These are phyloP conservation scores for Boletus rex-veris DNA, from an alignment of 768 basidiomycete genomes.

Conservation along the genomic window DNA sequence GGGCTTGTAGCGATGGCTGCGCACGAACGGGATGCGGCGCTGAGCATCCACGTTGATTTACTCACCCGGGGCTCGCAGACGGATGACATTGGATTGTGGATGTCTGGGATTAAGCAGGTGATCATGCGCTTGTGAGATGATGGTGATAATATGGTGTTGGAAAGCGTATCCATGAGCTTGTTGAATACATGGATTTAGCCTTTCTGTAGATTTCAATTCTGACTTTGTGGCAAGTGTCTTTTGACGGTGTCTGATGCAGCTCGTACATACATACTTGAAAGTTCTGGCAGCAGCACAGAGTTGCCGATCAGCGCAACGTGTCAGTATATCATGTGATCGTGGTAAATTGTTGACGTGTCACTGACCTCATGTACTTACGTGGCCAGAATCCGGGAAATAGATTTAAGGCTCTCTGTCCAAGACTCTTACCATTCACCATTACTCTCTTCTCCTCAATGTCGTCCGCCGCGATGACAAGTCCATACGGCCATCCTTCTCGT, in stretches of 20 bases:
- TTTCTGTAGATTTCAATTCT: too few relatives aligned
- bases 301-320: too few relatives aligned
- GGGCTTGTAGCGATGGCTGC: constrained; percentile 66
- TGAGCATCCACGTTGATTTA: constrained; percentile 82
- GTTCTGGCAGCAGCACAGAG: too few relatives aligned
- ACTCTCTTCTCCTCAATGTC: constrained; percentile 10
- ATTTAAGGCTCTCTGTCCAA: constrained; percentile 19
- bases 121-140: constrained; percentile 58
- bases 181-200: too few relatives aligned
- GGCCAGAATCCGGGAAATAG: constrained; percentile 10
- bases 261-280: too few relatives aligned
- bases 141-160: too few relatives aligned
- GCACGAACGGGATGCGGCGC: constrained; percentile 70
- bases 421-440: constrained; percentile 4
- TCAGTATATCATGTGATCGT: constrained; percentile 20
- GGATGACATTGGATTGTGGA: constrained; percentile 82
- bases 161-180: too few relatives aligned
- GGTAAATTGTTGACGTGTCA: constrained; percentile 33
- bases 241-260: too few relatives aligned
- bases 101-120: constrained; percentile 88
- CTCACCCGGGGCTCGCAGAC: constrained; percentile 75
- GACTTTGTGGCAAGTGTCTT: too few relatives aligned
- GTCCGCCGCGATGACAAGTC: constrained; percentile 26
- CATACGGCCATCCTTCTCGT: constrained; percentile 48
- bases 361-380: constrained; percentile 20